Conservation (phyloP, 2,329 filamentous ascomycete species). For the Fusarium luffae region DNA sequence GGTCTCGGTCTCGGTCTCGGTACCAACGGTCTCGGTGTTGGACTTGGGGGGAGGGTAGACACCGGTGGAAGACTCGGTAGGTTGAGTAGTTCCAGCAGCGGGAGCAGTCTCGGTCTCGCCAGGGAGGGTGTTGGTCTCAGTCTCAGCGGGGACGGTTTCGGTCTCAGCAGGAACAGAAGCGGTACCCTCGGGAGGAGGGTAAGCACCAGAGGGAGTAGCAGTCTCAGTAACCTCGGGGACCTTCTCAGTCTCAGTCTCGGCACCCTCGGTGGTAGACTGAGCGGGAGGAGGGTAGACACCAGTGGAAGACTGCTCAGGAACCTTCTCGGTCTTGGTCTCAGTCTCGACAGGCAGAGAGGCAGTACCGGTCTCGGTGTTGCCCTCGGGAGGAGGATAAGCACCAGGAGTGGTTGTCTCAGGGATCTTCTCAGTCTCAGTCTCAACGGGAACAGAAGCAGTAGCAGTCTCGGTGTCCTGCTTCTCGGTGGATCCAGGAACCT, state of each 20-base stretch:
- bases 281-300: conserved; percentile 7
- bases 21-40: conserved; percentile 2
- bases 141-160: background rate
- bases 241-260: background rate
- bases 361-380: background rate
- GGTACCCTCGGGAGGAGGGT: background rate
- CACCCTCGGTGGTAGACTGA: background rate
- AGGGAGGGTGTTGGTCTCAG: background rate
- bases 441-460: background rate
- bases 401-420: background rate
- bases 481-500: conserved; percentile 8
- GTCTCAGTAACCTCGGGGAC: background rate
- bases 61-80: conserved; percentile 2
- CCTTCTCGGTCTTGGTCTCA: conserved; percentile 6
- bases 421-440: background rate
- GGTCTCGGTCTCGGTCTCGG: too few species aligned
- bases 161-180: background rate
- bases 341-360: background rate
- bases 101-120: background rate
- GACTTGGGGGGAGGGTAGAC: conserved; percentile 17
- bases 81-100: background rate
- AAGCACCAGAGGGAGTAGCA: background rate
- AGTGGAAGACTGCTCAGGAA: background rate
- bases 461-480: conserved; percentile 6
- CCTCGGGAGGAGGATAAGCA: background rate